A percentile compares a stretch with the other conserved stretches of the same genome.
Evolutionary conservation across 2,329 filamentous ascomycete genomes (phyloP).

Genomic region (Apiospora pterosperma): DNA sequence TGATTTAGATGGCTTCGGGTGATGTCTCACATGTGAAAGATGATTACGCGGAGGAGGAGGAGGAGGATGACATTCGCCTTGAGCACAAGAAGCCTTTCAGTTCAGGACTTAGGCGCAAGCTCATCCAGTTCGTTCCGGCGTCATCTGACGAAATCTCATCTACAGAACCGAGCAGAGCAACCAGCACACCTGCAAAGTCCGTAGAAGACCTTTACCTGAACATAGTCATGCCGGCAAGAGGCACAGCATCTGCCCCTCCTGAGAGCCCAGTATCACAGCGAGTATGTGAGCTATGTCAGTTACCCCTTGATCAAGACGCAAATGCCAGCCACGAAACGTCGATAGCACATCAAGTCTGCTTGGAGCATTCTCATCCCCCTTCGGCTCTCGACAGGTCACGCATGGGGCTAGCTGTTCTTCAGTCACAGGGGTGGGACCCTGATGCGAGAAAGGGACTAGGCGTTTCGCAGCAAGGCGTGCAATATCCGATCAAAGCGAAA

Average conservation of each 20-base stretch:
- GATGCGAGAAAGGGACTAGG: slow-evolving; percentile 72
- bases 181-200: slow-evolving; percentile 23
- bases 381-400: slow-evolving; percentile 67
- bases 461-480: slow-evolving; percentile 65
- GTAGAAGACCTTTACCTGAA: slow-evolving; percentile 62
- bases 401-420: slow-evolving; percentile 66
- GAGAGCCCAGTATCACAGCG: slow-evolving; percentile 13
- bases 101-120: slow-evolving; percentile 50
- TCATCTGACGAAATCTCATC: slow-evolving; percentile 33
- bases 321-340: slow-evolving; percentile 52
- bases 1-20: slow-evolving; percentile 16
- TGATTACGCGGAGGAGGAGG: slow-evolving; percentile 24
- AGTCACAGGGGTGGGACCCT: slow-evolving; percentile 70
- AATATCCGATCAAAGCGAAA: slow-evolving; percentile 69
- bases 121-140: slow-evolving; percentile 56
- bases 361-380: slow-evolving; percentile 68
- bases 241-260: slow-evolving; percentile 11
- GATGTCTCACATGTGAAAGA: slow-evolving; percentile 10
- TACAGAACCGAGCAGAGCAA: slow-evolving; percentile 16
- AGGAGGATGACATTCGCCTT: slow-evolving; percentile 47
- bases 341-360: slow-evolving; percentile 68
- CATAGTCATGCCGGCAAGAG: slow-evolving; percentile 54
- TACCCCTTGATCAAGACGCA: slow-evolving; percentile 41
- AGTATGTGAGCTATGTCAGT: slow-evolving; percentile 56
- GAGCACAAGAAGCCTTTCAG: slow-evolving; percentile 54